Evolutionary conservation across 768 basidiomycete genomes (phyloP), one percentile per base, ranked within the genome.

Genomic region (Leucosporidium creatinivorum): DNA sequence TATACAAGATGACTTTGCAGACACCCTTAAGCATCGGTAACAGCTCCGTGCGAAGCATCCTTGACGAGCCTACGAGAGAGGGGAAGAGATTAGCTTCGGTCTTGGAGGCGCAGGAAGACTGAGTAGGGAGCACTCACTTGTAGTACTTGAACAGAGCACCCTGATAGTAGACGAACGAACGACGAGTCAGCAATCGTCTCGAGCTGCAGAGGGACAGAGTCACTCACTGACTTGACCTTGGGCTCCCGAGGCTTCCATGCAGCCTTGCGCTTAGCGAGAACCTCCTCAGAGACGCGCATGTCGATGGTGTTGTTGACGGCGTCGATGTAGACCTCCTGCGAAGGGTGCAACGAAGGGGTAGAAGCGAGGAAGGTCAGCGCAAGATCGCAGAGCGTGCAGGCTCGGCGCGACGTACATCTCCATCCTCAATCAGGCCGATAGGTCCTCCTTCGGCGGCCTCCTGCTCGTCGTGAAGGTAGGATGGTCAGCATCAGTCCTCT

Each of bases 41-140:
- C 86, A 77, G 93, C 97, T 19, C 94, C 94, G 36, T 85, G 86
- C 77, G 89, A 91, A 17, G 94, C 94, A 77, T 99, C 93, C 65
- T 84, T 84, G 62, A 98, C 94, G 48, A 84, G 79, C 79, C 39
- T 44, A 13, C 39, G 13, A 44, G 15, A 44, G 39, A 44, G 15
- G 13, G 39, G 15, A 17, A 15, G 91, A 90, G 70, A 85, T 83
- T 79, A 96, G 96, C 81, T 93, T 96, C 21, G 51, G 51, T n/a
- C n/a, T 23, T 17, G 51, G 6, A n/a, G 17, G 23, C n/a, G 26
- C 6, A 17, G 12, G n/a, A 23, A 23, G 51, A n/a, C n/a, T 21
- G 51, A 52, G 83, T 84, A 76, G 19, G 79, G 69, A 1, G 79
- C 75, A 49, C 47, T 31, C 15, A 4, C 18, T 61, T 25, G 39